Percentiles rank a stretch among this genome's conserved stretches.
phyloP scores from a whole-genome alignment of 768 basidiomycete genomes.

The Leucosporidium creatinivorum region DNA sequence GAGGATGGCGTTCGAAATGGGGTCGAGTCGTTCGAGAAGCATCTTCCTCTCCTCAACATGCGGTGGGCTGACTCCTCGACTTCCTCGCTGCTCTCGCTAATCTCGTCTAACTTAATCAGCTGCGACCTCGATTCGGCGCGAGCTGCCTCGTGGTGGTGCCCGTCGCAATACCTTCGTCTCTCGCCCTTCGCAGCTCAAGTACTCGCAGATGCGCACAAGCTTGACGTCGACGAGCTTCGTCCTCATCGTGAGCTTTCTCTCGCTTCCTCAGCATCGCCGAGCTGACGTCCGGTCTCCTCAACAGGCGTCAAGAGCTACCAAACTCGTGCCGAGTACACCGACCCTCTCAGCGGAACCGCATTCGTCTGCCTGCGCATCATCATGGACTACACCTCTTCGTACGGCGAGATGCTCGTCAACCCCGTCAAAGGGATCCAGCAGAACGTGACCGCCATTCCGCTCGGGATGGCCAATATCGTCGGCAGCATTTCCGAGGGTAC shows the following conservation, averaged over 20 bases:
- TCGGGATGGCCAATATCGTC: conserved; percentile 48
- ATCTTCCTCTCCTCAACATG: background rate
- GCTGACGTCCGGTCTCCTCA: background rate
- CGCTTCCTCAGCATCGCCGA: background rate
- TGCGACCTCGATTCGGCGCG: conserved; percentile 54
- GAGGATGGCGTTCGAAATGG: conserved; percentile 52
- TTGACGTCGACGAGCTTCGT: background rate
- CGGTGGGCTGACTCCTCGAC: background rate
- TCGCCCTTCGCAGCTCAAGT: conserved; percentile 54
- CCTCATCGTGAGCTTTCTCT: conserved; percentile 1
- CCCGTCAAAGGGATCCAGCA: conserved; percentile 48
- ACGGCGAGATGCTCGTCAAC: conserved; percentile 50
- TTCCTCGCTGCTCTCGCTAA: background rate
- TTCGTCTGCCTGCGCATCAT: conserved; percentile 51
- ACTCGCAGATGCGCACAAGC: conserved; percentile 35
- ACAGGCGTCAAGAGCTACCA: background rate
- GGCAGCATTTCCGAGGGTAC: conserved; percentile 48
- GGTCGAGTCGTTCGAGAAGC: conserved; percentile 55
- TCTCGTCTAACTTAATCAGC: conserved; percentile 23
- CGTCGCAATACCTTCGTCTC: conserved; percentile 48
- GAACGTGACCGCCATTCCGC: conserved; percentile 49
- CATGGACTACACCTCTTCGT: conserved; percentile 48
- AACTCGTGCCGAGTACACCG: background rate
- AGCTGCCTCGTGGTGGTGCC: conserved; percentile 56
- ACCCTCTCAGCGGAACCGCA: conserved; percentile 43